Evolutionary conservation across 805 yeast genomes (phyloP).

Genomic region (Wickerhamiella shivajii): DNA sequence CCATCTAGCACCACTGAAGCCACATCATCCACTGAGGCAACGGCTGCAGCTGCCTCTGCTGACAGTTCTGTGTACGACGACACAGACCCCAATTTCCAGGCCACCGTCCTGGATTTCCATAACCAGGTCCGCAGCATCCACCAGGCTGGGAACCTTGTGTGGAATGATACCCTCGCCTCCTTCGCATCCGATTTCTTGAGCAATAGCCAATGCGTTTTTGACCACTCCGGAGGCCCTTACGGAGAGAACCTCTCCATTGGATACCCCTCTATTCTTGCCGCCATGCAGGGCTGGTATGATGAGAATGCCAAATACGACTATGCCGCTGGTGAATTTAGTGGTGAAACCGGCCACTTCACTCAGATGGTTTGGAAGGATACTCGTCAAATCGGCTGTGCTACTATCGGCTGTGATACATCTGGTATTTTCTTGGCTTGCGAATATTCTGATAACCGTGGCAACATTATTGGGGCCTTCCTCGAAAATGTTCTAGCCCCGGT

Average conservation of each 20-base stretch:
- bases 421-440: slow-evolving; percentile 45
- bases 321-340: slow-evolving; percentile 32
- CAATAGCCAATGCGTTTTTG: slow-evolving; percentile 39
- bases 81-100: neutral
- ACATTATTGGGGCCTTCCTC: slow-evolving; percentile 30
- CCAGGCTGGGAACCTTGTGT: slow-evolving; percentile 35
- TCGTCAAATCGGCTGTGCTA: slow-evolving; percentile 54
- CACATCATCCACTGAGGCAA: no score
- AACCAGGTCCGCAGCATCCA: slow-evolving; percentile 43
- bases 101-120: slow-evolving; percentile 30
- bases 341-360: slow-evolving; percentile 63
- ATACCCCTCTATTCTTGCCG: slow-evolving; percentile 33
- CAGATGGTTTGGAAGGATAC: slow-evolving; percentile 60
- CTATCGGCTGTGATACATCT: slow-evolving; percentile 34
- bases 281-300: slow-evolving; percentile 61
- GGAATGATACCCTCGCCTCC: slow-evolving; percentile 37
- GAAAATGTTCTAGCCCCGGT: slow-evolving; percentile 19
- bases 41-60: no score
- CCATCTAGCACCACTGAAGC: neutral
- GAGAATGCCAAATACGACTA: slow-evolving; percentile 43
- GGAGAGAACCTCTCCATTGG: slow-evolving; percentile 75
- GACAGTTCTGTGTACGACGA: no score
- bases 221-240: slow-evolving; percentile 48
- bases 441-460: slow-evolving; percentile 61
- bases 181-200: slow-evolving; percentile 38